Base-by-base conservation (phyloP, 164 flowering plant genomes). In the Macadamia tetraphylla region DNA sequence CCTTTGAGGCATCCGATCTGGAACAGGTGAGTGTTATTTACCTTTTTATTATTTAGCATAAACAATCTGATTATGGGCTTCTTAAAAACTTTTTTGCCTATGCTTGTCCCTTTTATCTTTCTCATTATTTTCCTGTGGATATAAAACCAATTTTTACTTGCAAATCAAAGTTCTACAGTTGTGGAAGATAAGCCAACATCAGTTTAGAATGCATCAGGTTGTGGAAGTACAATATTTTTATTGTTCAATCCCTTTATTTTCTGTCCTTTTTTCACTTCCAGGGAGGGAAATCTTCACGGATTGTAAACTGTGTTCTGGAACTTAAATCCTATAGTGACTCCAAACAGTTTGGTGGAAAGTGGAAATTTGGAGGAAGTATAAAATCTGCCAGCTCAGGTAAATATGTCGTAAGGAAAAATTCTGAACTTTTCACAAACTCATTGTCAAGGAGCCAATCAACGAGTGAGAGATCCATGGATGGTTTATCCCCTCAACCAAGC, bases 1-100 rank as follows among this genome's bases (percentile, higher is more conserved):
- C 85, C 14, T 95, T 95, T 79, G 99, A 95, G 80, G 96, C 91
- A 40, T 95, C 99, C 72, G 99, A 95, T 85, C 81, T 95, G 8
- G 97, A 91, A 71, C 94, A 92, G 82, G 99, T 92, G 68, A 49
- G 88, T 64, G 2, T 76, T 40, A 4, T 53, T n/a, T 23, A 35
- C 31, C 53, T 60, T 55, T 5, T 18, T 57, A 42, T 18, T 3
- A 30, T n/a, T 30, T 14, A 60, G 6, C 17, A 15, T 17, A 44
- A 63, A 63, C 6, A 12, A 53, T 4, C n/a, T 14, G 57, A 53
- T 12, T 53, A 14, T 35, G 40, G 40, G 40, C 40, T 35, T 35
- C 40, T 23, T 23, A 23, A 23, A 23, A 23, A 23, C 40, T 35
- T 35, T 35, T 35, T 35, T 35, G 40, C 40, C 40, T 35, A 35